Conservation (phyloP, 257 asterid genomes). For the Lantana camara region DNA sequence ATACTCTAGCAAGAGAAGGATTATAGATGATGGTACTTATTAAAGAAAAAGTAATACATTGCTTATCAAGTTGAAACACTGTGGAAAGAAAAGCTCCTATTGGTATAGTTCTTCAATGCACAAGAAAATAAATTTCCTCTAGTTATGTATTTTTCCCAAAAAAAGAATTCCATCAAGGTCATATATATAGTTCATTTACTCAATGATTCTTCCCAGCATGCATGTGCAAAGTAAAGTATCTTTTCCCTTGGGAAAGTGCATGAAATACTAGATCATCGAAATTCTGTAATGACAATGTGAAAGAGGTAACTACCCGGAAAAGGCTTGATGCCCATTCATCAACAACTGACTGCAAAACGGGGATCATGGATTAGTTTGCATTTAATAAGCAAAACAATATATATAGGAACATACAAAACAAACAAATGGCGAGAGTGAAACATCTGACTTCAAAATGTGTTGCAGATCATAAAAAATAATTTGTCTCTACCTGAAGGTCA, state of each 20-base stretch:
- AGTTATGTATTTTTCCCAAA: not conserved
- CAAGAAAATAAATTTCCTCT: constrained; percentile 6
- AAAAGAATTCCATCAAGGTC: constrained; percentile 5
- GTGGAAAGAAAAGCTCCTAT: constrained; percentile 11
- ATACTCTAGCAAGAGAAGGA: constrained; percentile 21
- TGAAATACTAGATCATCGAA: constrained; percentile 20
- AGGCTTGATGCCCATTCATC: constrained; percentile 99
- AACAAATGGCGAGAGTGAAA: constrained; percentile 5
- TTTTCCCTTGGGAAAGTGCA: constrained; percentile 19
- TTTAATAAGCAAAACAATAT: constrained; percentile 1
- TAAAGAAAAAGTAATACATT: too few relatives aligned
- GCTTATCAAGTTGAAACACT: too few relatives aligned
- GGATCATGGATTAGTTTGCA: constrained; percentile 31
- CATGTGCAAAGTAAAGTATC: constrained; percentile 26
- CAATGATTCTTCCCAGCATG: not conserved
- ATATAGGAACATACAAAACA: constrained; percentile 8
- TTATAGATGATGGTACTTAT: too few relatives aligned
- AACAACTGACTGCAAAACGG: constrained; percentile 67
- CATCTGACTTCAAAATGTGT: constrained; percentile 1
- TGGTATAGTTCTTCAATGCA: constrained; percentile 12
- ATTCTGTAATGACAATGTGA: constrained; percentile 24
- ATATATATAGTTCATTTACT: constrained; percentile 13
- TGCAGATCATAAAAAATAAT: constrained; percentile 24
- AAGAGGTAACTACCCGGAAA: constrained; percentile 76
- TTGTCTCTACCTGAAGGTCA: constrained; percentile 78